Evolutionary conservation across 805 yeast species (phyloP), one percentile per base, ranked within the genome.

Genomic region (Peterozyma toletana): DNA sequence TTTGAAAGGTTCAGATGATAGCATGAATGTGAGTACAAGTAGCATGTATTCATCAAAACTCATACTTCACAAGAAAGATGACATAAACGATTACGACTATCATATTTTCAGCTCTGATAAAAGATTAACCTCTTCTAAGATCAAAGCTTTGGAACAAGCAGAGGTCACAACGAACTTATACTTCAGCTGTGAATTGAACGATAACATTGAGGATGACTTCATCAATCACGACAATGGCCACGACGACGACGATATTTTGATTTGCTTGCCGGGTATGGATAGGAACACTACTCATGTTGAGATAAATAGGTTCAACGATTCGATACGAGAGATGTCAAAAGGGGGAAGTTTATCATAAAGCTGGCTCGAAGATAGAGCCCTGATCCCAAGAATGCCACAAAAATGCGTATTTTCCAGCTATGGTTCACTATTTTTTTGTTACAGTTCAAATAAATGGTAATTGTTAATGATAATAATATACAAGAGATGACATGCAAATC

Each of bases 121-220:
- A 40, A 66, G 66, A 16, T 41, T 64, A 35, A 42, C 68, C 41
- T 33, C 56, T 11, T 58, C 65, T 16, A 64, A 63, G 47, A 52
- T 64, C 3, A 52, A 58, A 38, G 68, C 67, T 5, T 55, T 64
- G 46, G 68, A 64, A 44, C 66, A 63, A 41, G 60, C 64, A 5
- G 70, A 64, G 41, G 46, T 57, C 45, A 60, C 68, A 3, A 45
- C 64, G 9, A 56, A 52, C 37, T 41, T 56, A 38, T 58, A 50
- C 42, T 64, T 62, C 45, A 40, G 37, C 33, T 44, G 37, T 18
- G 47, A 44, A 17, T 39, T 35, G 37, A 39, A 43, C 37, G 40
- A 38, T 13, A 52, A 58, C 9, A 50, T 47, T n/a, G 56, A 52
- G 39, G 52, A 55, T 9, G 57, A 53, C 30, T 31, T 37, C 17